Conservation (phyloP, 2,329 filamentous ascomycete genomes). For the Curvularia sp. region DNA sequence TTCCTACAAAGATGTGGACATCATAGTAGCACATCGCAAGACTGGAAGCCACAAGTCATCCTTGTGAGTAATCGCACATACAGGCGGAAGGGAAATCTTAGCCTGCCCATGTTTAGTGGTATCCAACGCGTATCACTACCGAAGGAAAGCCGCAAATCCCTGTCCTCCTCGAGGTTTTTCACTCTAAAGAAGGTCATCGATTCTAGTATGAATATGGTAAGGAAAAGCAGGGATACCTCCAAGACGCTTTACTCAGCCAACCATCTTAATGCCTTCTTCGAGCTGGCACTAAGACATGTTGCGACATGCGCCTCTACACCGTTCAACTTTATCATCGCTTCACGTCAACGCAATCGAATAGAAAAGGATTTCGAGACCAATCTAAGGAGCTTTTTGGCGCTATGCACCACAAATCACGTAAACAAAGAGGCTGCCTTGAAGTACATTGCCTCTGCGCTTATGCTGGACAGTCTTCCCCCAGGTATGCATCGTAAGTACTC, state of each 20-base stretch:
- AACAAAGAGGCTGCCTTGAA: constrained; percentile 14
- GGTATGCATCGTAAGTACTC: constrained; percentile 22
- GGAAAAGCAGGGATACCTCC: constrained; percentile 7
- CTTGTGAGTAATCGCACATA: constrained; percentile 15
- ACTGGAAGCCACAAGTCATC: constrained; percentile 18
- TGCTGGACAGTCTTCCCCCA: constrained; percentile 15
- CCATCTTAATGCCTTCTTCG: constrained; percentile 19
- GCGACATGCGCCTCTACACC: not conserved
- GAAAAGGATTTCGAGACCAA: constrained; percentile 11
- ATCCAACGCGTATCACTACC: constrained; percentile 5
- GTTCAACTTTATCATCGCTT: constrained; percentile 19
- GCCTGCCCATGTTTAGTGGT: constrained; percentile 4
- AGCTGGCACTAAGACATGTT: constrained; percentile 14
- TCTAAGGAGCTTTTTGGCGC: constrained; percentile 12
- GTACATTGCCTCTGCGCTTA: constrained; percentile 13
- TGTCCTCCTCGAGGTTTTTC: constrained; percentile 9
- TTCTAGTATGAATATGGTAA: constrained; percentile 13
- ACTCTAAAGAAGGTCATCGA: constrained; percentile 12
- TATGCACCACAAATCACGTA: constrained; percentile 8
- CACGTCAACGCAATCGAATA: constrained; percentile 11
- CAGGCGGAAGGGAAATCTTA: not conserved
- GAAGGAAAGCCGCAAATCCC: not conserved
- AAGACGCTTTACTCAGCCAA: constrained; percentile 19
- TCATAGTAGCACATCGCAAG: not conserved
- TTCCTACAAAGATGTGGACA: constrained; percentile 12